Base-by-base conservation (phyloP, 306 rosid genomes). In the Abrus pulchellus region DNA sequence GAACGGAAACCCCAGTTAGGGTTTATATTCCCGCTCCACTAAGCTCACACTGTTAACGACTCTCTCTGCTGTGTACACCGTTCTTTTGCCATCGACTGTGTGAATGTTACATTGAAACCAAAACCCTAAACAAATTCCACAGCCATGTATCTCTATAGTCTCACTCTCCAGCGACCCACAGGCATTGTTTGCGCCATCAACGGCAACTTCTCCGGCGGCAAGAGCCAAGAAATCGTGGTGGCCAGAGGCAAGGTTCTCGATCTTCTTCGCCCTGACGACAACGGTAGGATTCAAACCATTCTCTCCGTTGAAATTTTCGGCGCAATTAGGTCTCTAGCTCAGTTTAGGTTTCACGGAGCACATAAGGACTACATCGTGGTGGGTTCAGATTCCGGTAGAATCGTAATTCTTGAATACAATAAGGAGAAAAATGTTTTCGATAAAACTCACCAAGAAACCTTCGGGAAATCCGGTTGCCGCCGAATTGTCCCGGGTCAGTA, bases 281-380 rank as follows among this genome's bases (percentile, higher is more conserved):
- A 84, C 50, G 97, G 99, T 81, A 89, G 96, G 85, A 86, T 95
- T 87, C 99, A 93, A 86, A 93, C 98, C 71, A 30, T 91, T 5
- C 99, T 95, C 73, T 95, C 99, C 33, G 98, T 93, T n/a, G 99
- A 95, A 84, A 79, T 90, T 10, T 95, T 95, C 68, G 99, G 99
- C 34, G 97, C 90, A 12, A 85, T 95, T 49, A 83, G 97, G 72
- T 93, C 98, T 33, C 83, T 95, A 63, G 91, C 94, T 74, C 99
- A 87, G 82, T 95, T 95, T 57, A 84, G 97, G 78, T 94, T 95
- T 65, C 93, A 94, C 30, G 98, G 98, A 20, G 85, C 98, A 66
- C 91, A 86, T 63, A 95, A 95, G 76, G 99, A 95, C 80, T 93
- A 93, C 79, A 86, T 93, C 9, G 97, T 95, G 5, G 94, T 93